Conservation (phyloP, 108 stramenopile genomes). For the Poteriospumella lacustris region DNA sequence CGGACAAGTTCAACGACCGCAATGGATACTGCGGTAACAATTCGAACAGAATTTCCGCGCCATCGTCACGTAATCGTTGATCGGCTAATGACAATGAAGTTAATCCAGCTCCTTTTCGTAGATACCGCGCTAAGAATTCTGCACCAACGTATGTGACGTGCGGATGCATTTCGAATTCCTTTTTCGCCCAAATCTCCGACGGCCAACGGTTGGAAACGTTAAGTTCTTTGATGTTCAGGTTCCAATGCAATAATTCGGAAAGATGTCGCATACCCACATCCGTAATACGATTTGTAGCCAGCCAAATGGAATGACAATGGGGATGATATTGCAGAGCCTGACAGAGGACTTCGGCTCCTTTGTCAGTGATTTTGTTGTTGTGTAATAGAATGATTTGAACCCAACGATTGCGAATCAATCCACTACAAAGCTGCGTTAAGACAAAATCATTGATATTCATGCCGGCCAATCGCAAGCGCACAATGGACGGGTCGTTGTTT, state of each 20-base stretch:
- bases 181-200: neutral
- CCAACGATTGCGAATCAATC: neutral
- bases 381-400: neutral
- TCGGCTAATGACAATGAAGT: neutral
- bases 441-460: neutral
- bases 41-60: neutral
- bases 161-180: neutral
- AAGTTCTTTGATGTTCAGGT: neutral
- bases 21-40: neutral
- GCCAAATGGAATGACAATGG: neutral
- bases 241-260: neutral
- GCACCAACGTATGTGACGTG: slow-evolving; percentile 15
- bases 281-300: neutral
- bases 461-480: neutral
- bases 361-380: slow-evolving; percentile 5
- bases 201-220: neutral
- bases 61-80: neutral
- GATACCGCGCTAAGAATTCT: neutral
- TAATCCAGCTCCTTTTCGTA: neutral
- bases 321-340: neutral
- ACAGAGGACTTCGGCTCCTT: neutral
- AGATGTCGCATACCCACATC: neutral
- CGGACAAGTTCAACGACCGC: neutral
- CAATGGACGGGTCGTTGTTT: neutral
- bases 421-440: neutral